Percentiles rank a stretch among this genome's conserved stretches.
Conservation (phyloP, 2,329 filamentous ascomycete species). For the Lasiodiplodia sp. region DNA sequence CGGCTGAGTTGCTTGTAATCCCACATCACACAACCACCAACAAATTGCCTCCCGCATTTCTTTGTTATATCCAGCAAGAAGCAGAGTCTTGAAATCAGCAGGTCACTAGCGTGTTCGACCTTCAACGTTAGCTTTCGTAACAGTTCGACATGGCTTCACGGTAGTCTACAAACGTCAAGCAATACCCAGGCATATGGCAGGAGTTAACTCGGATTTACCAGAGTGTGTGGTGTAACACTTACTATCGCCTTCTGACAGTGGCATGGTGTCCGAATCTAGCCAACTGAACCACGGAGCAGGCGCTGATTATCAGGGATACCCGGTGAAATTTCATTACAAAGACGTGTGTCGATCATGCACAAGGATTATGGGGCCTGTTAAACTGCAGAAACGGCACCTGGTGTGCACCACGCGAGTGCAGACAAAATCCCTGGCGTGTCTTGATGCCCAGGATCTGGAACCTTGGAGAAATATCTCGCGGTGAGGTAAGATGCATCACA, state of each 20-base stretch:
- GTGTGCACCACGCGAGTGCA: neutral
- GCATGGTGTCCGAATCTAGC: neutral
- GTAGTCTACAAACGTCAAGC: no score
- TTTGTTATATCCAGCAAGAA: no score
- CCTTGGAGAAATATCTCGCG: neutral
- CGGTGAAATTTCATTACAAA: neutral
- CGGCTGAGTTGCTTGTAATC: neutral
- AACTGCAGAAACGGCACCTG: neutral
- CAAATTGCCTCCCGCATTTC: no score
- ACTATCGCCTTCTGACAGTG: neutral
- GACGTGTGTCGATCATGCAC: neutral
- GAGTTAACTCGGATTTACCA: neutral
- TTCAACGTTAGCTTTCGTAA: no score
- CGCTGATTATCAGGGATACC: neutral
- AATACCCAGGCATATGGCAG: no score
- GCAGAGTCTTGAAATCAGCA: no score
- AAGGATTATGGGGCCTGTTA: neutral
- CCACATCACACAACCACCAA: no score
- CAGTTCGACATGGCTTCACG: no score
- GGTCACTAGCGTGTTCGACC: no score
- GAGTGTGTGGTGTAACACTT: neutral
- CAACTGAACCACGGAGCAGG: neutral
- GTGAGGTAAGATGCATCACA: neutral
- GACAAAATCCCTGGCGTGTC: neutral
- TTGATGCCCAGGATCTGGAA: neutral